Conservation (phyloP, 306 rosid species). For the Crotalaria pallida region DNA sequence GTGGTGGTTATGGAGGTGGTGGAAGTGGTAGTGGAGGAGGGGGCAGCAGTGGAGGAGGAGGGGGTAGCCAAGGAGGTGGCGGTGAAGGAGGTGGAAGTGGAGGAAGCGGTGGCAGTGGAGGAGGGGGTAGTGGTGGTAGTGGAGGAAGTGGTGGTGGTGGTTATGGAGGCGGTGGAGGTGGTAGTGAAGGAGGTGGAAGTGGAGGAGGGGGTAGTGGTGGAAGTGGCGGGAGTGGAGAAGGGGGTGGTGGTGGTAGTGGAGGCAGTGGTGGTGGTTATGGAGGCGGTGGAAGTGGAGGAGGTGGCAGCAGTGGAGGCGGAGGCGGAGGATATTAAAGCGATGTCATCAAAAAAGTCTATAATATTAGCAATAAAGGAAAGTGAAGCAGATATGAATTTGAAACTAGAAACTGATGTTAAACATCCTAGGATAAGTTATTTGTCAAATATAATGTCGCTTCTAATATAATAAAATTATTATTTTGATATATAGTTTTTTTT, state of each 20-base stretch:
- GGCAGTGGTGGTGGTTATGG: neutral
- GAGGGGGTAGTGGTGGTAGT: too few species aligned
- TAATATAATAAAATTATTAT: too few species aligned
- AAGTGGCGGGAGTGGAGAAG: neutral
- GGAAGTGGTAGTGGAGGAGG: too few species aligned
- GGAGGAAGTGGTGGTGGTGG: neutral
- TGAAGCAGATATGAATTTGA: neutral
- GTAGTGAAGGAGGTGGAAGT: neutral
- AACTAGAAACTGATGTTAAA: neutral
- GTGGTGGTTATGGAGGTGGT: too few species aligned
- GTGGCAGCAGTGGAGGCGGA: neutral
- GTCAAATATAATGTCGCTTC: too few species aligned
- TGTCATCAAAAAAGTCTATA: neutral
- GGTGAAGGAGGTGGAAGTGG: too few species aligned
- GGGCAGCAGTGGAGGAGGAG: too few species aligned
- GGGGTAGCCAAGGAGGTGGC: too few species aligned
- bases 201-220: neutral
- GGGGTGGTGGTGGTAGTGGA: neutral
- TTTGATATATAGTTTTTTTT: too few species aligned
- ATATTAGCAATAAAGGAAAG: neutral
- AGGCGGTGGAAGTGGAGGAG: neutral
- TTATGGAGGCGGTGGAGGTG: neutral
- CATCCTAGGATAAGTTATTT: too few species aligned
- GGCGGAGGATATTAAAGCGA: neutral
- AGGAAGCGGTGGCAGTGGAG: too few species aligned